Base-by-base conservation (phyloP, 306 rosid genomes). In the Rosa rugosa region DNA sequence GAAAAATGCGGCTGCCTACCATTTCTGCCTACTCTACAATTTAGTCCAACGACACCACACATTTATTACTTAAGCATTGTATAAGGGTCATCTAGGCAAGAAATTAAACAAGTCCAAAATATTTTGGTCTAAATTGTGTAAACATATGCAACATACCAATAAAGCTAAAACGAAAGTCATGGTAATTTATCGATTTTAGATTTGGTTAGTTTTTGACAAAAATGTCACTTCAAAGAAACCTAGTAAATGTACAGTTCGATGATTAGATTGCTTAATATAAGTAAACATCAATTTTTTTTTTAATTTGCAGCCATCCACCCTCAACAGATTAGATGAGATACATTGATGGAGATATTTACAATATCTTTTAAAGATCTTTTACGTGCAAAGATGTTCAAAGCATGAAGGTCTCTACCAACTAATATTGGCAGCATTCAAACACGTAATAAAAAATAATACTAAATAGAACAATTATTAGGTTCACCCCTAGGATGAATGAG, bases 281-380 rank as follows among this genome's bases (percentile, higher is more conserved):
- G 0, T 31, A 11, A 17, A 22, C 64, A 14, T 9, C 4, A 4
- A 11, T 44, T 44, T 8, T 44, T 44, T 42, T 47, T 13, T 11
- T 5, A 45, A 45, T 45, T 8, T 12, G 17, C 53, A 47, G 53
- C 14, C 53, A 47, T 12, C 53, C 53, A 12, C 11, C 46, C n/a
- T n/a, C n/a, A n/a, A 63, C n/a, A 31, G 65, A 59, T 57, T 23
- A 59, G 64, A 12, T 2, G 5, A 63, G 11, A 63, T 14, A 31
- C 44, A 63, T 59, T 59, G 65, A 59, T 34, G 42, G 69, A 64
- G 69, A 64, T 64, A 64, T 34, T 64, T 64, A 64, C 69, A 64
- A 34, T 34, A 64, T 63, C 69, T 5, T 63, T 42, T 34, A 14
- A 63, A 31, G n/a, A 31, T 63, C n/a, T 63, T 8, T 14, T 64